Evolutionary conservation across 148 eudicot genomes (phyloP), one percentile per base, ranked within the genome.

Genomic region (Nepenthes mirabilis): DNA sequence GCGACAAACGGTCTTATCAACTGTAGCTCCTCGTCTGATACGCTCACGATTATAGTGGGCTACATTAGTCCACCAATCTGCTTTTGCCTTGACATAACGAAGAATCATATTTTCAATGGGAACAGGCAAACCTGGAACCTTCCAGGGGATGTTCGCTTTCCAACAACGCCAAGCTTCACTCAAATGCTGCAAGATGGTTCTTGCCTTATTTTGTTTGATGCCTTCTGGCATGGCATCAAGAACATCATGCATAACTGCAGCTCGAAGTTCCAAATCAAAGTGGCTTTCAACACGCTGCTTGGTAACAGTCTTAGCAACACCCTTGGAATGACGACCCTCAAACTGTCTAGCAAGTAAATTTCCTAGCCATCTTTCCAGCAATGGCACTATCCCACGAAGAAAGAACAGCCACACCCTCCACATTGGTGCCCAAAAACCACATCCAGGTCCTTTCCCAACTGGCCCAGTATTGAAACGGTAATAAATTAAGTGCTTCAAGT

Each of bases 371-470:
- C 99, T 79, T 75, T 94, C 99, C 57, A 94, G 79, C 59, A 94
- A 74, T 43, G 99, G 99, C 58, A 94, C 99, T 60, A 94, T 94
- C 54, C 99, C 99, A 68, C 99, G 96, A 54, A 94, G 97, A 67
- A 94, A 94, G 75, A 94, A 94, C 78, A 94, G 80, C 99, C 99
- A 94, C 2, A 94, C 99, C 80, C 99, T 84, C 99, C 99, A 94
- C 99, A 94, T 94, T n/a, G 99, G 97, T 12, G 99, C 99, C 99
- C 99, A 94, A 58, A 94, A 78, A 12, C 99, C 99, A 87, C 99
- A 94, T 47, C 99, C 99, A 81, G 99, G 99, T 52, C 99, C 99
- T 75, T 94, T 94, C 47, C 99, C 99, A 70, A 94, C 99, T 1
- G 99, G 99, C 47, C 99, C 99, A 55, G 99, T 93, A 70, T 93